phyloP scores from a whole-genome alignment of 768 basidiomycete species.

The Naganishia friedmannii region DNA sequence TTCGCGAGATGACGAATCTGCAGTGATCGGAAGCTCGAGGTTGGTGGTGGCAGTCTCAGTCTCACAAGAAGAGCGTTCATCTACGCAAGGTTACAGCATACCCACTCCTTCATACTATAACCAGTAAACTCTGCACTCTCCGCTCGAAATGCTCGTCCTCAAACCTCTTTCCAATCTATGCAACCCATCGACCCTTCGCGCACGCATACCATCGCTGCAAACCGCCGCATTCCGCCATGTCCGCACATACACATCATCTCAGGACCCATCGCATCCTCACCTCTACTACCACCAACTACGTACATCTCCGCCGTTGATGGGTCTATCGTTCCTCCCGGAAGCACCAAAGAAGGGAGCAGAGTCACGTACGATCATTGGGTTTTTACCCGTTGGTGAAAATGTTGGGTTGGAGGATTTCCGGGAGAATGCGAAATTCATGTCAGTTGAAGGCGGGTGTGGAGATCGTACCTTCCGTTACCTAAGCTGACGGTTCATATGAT shows the following conservation, averaged over 20 bases:
- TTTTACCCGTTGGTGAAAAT: slow-evolving; percentile 37
- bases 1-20: slow-evolving; percentile 22
- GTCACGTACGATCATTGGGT: slow-evolving; percentile 45
- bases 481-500: too few relatives aligned
- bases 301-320: slow-evolving; percentile 34
- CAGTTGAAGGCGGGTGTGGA: slow-evolving; percentile 22
- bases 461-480: neutral
- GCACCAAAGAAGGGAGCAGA: slow-evolving; percentile 32
- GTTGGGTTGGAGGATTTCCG: slow-evolving; percentile 43
- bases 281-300: slow-evolving; percentile 45
- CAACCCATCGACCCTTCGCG: neutral
- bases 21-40: slow-evolving; percentile 3
- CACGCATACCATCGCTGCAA: neutral
- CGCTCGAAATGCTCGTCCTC: slow-evolving; percentile 5
- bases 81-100: too few relatives aligned
- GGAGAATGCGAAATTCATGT: slow-evolving; percentile 46
- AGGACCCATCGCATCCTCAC: slow-evolving; percentile 46
- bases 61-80: neutral
- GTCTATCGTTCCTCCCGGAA: slow-evolving; percentile 44
- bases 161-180: neutral
- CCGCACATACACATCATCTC: slow-evolving; percentile 7
- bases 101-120: too few relatives aligned
- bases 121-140: neutral
- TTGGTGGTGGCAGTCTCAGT: neutral
- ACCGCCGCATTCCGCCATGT: neutral